Percentiles rank a stretch among this genome's conserved stretches.
phyloP scores from a whole-genome alignment of 164 flowering plant species.

The Tetrastigma voinierianum region DNA sequence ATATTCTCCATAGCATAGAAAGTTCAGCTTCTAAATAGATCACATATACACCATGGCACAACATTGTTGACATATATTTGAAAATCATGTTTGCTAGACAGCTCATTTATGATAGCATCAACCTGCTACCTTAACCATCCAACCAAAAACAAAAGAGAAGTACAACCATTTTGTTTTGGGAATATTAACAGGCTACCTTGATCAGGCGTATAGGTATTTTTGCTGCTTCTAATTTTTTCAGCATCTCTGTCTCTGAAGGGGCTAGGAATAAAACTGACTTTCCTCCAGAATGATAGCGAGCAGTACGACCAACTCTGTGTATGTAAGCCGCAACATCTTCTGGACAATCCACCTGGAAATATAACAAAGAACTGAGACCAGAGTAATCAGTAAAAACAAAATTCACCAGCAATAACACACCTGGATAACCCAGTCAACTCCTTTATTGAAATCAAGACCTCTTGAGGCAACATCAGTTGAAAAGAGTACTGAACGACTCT shows the following conservation, averaged over 20 bases:
- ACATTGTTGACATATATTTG: neutral
- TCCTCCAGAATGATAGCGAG: slow-evolving; percentile 75
- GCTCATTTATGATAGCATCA: neutral
- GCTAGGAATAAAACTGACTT: slow-evolving; percentile 68
- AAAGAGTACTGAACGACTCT: slow-evolving; percentile 69
- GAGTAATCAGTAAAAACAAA: neutral
- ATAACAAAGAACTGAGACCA: slow-evolving; percentile 5
- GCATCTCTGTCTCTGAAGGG: slow-evolving; percentile 83
- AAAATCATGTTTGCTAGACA: neutral
- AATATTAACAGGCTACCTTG: slow-evolving; percentile 44
- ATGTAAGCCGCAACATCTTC: slow-evolving; percentile 84
- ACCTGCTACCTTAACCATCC: neutral
- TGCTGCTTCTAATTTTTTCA: slow-evolving; percentile 60
- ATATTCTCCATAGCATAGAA: no score
- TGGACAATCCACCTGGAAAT: slow-evolving; percentile 87
- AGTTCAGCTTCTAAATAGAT: neutral
- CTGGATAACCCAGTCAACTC: slow-evolving; percentile 99
- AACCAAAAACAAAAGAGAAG: neutral
- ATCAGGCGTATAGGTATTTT: slow-evolving; percentile 54
- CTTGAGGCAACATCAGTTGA: slow-evolving; percentile 90
- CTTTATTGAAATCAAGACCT: slow-evolving; percentile 90
- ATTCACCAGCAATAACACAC: slow-evolving; percentile 29
- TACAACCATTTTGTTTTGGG: neutral
- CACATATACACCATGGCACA: neutral
- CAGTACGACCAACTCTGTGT: slow-evolving; percentile 97